phyloP scores from a whole-genome alignment of 306 rosid genomes.

The Hippophae rhamnoides region DNA sequence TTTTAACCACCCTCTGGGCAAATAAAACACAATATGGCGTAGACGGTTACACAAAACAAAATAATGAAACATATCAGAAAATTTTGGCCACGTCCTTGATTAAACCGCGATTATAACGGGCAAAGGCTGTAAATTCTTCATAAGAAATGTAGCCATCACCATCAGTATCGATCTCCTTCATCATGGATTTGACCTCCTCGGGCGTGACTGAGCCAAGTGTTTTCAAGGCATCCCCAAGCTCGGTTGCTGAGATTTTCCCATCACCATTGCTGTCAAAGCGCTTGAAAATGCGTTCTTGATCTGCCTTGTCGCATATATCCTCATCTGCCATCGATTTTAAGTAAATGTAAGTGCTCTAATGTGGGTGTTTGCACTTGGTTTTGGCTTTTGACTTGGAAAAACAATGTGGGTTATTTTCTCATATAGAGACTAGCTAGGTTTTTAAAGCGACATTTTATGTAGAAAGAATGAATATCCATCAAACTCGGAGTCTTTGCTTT shows the following conservation, averaged over 20 bases:
- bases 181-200: constrained; percentile 57
- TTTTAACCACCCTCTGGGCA: too few species aligned
- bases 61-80: constrained; percentile 19
- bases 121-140: constrained; percentile 49
- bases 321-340: constrained; percentile 29
- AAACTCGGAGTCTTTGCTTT: too few species aligned
- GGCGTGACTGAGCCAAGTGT: constrained; percentile 45
- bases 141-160: constrained; percentile 59
- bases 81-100: constrained; percentile 66
- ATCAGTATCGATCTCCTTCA: constrained; percentile 66
- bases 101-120: constrained; percentile 51
- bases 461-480: too few species aligned
- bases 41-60: neutral
- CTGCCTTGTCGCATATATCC: constrained; percentile 32
- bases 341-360: too few species aligned
- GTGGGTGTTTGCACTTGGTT: too few species aligned
- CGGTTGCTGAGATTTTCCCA: constrained; percentile 55
- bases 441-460: too few species aligned
- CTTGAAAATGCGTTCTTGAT: constrained; percentile 58
- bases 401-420: too few species aligned
- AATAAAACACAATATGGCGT: neutral
- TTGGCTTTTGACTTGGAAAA: too few species aligned
- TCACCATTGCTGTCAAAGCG: constrained; percentile 54
- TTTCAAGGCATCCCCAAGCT: constrained; percentile 62
- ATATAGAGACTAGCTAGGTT: too few species aligned